Evolutionary conservation across 1,139 yeast species (phyloP), one percentile per base, ranked within the genome.

Genomic region (Hyphopichia khmerensis): DNA sequence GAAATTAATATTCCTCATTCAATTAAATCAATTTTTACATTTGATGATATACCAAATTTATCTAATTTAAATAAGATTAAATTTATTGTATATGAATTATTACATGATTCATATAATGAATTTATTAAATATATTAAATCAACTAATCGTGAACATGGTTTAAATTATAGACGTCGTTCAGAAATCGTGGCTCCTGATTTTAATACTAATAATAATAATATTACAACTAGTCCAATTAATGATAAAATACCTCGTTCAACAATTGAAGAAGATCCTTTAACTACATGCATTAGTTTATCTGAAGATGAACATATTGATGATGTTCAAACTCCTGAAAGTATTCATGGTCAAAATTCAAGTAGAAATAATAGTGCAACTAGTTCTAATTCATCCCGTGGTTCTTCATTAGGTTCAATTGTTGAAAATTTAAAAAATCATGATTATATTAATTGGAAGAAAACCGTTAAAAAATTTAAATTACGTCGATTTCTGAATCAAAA

Each of bases 1-100:
- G 75, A 69, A 46, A 59, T 69, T 46, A 69, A 69, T 43, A 45
- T 69, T 9, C 69, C 73, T 1, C 56, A 57, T 41, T 46, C 43
- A 17, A 48, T 60, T 29, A 58, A 53, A 39, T 47, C 48, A 33
- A 42, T 39, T 24, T 48, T 57, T 27, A 37, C 35, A 39, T 44
- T 44, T 17, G 44, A 47, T 13, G 47, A 42, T 16, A 38, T 50
- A 6, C 65, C 65, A 4, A 44, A 38, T 21, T 16, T 33, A 36
- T 49, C 52, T 31, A 43, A 40, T 35, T 42, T 51, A 15, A 43
- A 43, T 38, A 50, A 53, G 44, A 62, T 60, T 21, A 58, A 55
- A 36, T 53, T 55, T 42, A 51, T 61, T 29, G 60, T 66, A 3
- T 60, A 58, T 48, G 73, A 69, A 43, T 55, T 69, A 11, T 60